A percentile compares a stretch with the other conserved stretches of the same genome.
These are phyloP conservation scores for Penicillium tannophilum DNA, from an alignment of 495 filamentous ascomycete genomes.

Conservation along the genomic window DNA sequence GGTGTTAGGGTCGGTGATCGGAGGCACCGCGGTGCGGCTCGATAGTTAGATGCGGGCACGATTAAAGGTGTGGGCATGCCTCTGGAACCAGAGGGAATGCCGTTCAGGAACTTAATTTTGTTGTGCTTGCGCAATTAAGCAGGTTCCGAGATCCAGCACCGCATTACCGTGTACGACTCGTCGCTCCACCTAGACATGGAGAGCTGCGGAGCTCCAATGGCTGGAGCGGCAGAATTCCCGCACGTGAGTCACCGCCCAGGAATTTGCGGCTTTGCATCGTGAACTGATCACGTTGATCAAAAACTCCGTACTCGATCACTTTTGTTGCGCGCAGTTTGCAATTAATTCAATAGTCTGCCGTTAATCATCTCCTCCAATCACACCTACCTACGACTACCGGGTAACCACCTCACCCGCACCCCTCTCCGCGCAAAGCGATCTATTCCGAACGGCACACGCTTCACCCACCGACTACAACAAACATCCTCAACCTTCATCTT, in stretches of 20 bases:
- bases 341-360: neutral
- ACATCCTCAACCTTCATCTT: constrained; percentile 6
- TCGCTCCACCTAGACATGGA: constrained; percentile 11
- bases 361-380: neutral
- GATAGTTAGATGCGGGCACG: constrained; percentile 10
- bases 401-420: neutral
- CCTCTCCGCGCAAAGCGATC: neutral
- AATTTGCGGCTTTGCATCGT: constrained; percentile 21
- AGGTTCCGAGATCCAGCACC: neutral
- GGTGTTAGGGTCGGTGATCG: neutral
- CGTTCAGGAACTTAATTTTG: neutral
- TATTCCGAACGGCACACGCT: neutral
- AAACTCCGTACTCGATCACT: neutral
- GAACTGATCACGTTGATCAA: neutral
- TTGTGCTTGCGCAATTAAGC: neutral
- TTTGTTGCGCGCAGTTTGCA: neutral
- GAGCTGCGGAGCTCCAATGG: constrained; percentile 24
- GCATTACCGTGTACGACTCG: constrained; percentile 2
- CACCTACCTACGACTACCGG: neutral
- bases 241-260: constrained; percentile 33
- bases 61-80: constrained; percentile 6
- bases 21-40: constrained; percentile 11
- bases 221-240: constrained; percentile 21
- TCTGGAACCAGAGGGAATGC: neutral
- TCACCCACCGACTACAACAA: constrained; percentile 4